These are phyloP conservation scores for Alternaria triticimaculans DNA, from an alignment of 2,329 filamentous ascomycete species.

Conservation along the genomic window DNA sequence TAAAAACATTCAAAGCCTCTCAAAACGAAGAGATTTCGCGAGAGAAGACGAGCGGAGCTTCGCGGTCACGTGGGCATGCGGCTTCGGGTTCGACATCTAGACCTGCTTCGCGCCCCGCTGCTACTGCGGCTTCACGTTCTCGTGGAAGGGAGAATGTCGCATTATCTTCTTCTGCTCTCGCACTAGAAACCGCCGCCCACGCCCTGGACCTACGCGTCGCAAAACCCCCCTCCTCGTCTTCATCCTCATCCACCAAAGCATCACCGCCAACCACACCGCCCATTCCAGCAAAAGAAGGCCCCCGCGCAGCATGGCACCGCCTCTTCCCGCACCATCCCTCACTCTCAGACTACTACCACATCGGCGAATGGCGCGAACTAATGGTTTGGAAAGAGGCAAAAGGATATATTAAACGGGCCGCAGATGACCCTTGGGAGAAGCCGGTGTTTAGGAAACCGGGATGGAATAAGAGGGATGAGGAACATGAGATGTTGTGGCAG, in stretches of 20 bases:
- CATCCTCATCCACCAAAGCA: not conserved
- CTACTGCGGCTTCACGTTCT: not conserved
- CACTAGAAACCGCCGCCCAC: not conserved
- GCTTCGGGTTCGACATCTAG: not conserved
- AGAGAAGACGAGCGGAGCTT: not conserved
- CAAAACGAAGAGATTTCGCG: not conserved
- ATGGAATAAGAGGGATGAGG: not conserved
- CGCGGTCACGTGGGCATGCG: not conserved
- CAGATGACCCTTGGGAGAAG: not conserved
- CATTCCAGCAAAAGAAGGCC: not conserved
- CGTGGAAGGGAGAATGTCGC: not conserved
- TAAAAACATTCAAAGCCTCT: not conserved
- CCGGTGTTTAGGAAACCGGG: not conserved
- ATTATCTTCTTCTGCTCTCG: not conserved
- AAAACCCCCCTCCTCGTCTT: not conserved
- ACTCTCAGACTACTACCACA: not conserved
- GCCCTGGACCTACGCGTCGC: rapidly evolving
- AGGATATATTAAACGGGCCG: not conserved
- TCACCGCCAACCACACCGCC: not conserved
- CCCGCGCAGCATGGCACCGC: not conserved
- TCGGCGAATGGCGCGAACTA: not conserved
- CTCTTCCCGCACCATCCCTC: not conserved
- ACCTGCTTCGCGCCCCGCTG: not conserved
- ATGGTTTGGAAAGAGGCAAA: not conserved
- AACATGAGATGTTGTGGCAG: not conserved